Conservation (phyloP, 176 grass and related monocot species). For the Elaeis guineensis region DNA sequence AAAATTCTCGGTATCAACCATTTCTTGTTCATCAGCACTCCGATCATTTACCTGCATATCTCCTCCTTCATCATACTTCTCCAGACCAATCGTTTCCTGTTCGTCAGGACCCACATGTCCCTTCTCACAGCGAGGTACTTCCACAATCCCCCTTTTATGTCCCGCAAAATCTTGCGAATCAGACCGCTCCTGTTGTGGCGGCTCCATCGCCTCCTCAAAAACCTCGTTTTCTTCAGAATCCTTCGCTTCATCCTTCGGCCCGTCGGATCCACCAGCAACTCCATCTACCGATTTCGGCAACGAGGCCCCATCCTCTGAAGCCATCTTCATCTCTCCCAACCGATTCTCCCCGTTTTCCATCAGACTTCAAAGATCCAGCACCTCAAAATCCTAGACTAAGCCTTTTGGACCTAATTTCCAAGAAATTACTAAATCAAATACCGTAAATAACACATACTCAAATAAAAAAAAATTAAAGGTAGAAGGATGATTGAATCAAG, state of each 20-base stretch:
- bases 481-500: too few species aligned
- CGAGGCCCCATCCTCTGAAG: neutral
- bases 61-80: neutral
- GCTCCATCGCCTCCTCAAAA: conserved; percentile 20
- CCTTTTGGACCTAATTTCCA: too few species aligned
- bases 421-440: too few species aligned
- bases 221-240: conserved; percentile 9
- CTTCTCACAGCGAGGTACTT: too few species aligned
- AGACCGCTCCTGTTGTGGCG: neutral
- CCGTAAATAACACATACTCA: too few species aligned
- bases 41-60: neutral
- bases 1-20: neutral
- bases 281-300: neutral
- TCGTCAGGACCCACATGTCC: too few species aligned
- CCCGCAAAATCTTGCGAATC: neutral
- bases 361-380: too few species aligned
- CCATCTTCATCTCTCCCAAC: too few species aligned
- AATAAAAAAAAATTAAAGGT: too few species aligned
- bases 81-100: too few species aligned
- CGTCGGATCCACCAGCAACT: neutral
- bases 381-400: too few species aligned
- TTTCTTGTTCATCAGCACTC: neutral
- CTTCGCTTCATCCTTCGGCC: conserved; percentile 1
- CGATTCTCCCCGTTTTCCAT: too few species aligned
- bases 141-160: neutral